Evolutionary conservation across 352 stramenopile species (phyloP), one percentile per base, ranked within the genome.

Genomic region (Globisporangium lucens): DNA sequence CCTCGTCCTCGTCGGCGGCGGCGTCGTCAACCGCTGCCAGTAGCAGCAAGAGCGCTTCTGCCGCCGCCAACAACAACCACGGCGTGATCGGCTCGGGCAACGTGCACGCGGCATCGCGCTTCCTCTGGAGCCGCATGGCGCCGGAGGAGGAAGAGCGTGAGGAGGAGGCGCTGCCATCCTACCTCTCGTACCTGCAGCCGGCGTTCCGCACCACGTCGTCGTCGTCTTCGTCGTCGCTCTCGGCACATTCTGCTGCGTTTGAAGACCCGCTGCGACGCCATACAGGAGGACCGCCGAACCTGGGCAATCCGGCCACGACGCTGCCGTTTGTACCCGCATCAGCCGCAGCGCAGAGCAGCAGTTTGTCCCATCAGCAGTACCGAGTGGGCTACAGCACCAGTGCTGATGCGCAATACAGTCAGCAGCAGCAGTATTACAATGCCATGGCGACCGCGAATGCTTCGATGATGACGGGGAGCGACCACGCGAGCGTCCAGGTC

Each of bases 151-250:
- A 91, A 61, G 83, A 91, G 62, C 76, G 81, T 38, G 81, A 90
- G 56, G 83, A 91, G 64, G 83, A 91, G 63, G 83, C 83, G 22
- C 66, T 91, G 24, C 83, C 83, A 1, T 87, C 83, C 35, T 91
- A 91, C 56, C 65, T 91, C 30, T 90, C 83, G 46, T 91, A 91
- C 60, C 68, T 89, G 30, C 76, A 86, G 56, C 75, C 80, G 9
- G 63, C 78, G 61, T 88, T 87, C 69, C 73, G 70, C 63, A 51
- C 72, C 38, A 65, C 74, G 0, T 1, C 22, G 24, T 51, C 36
- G 47, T 58, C 72, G 38, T 67, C 74, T 3, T 7, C 24, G 27
- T 53, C 38, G 47, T 38, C 58, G 17, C 30, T 62, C 4, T 51
- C 43, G 15, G 43, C 43, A 7, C 43, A 51, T n/a, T 51, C 43